Conservation (phyloP, 139 green algal species). For the Ettlia oleoabundans region DNA sequence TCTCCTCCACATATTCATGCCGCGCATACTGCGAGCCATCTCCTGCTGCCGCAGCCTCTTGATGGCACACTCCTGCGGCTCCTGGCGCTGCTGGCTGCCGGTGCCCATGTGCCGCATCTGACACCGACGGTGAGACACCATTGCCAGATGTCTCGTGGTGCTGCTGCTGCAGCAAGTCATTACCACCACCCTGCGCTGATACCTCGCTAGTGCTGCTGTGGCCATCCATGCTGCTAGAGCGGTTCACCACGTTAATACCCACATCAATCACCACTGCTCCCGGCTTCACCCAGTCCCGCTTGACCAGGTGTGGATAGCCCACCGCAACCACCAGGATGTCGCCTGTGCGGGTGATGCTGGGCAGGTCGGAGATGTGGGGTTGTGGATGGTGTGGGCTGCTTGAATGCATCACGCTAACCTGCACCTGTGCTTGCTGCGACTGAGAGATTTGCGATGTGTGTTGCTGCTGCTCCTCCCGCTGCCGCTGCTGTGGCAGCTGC, state of each 20-base stretch:
- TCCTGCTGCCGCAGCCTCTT: too few relatives aligned
- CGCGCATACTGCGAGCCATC: neutral
- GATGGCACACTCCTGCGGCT: neutral
- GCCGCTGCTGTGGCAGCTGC: too few relatives aligned
- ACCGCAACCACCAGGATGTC: slow-evolving; percentile 87
- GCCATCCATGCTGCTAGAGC: neutral
- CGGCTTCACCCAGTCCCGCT: slow-evolving; percentile 92
- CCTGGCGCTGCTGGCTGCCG: neutral
- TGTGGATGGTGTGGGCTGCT: neutral
- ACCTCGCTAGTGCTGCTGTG: neutral
- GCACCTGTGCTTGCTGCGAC: too few relatives aligned
- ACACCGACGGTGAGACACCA: too few relatives aligned
- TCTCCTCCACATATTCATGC: neutral
- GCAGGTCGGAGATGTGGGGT: slow-evolving; percentile 25
- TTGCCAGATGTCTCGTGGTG: neutral
- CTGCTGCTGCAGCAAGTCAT: neutral
- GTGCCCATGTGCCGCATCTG: neutral
- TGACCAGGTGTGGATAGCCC: slow-evolving; percentile 65
- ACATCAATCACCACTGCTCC: slow-evolving; percentile 94
- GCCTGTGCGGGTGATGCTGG: slow-evolving; percentile 57
- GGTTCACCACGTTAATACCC: slow-evolving; percentile 92
- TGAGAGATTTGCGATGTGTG: too few relatives aligned
- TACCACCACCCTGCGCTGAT: neutral
- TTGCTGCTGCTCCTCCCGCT: too few relatives aligned
- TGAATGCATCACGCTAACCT: neutral